Percentiles rank a stretch among this genome's conserved stretches.
These are phyloP conservation scores for Calocera cornea DNA, from an alignment of 768 basidiomycete species.

Conservation along the genomic window DNA sequence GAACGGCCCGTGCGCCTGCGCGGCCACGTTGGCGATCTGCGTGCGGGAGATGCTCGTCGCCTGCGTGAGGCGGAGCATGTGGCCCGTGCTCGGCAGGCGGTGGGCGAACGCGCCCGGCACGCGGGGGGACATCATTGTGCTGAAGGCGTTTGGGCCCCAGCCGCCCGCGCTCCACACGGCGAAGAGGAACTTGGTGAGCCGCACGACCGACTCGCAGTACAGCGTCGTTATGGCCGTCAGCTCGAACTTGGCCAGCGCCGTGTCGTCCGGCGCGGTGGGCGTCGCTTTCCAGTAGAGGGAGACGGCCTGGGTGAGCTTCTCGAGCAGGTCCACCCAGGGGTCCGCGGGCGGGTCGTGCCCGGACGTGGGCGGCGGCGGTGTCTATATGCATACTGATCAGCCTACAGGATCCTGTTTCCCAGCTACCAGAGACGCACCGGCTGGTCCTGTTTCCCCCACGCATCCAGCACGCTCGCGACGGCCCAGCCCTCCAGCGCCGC, in stretches of 20 bases:
- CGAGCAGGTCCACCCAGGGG: constrained; percentile 61
- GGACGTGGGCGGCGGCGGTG: constrained; percentile 17
- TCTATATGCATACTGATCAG: constrained; percentile 18
- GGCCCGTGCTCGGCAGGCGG: constrained; percentile 28
- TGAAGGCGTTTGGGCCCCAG: constrained; percentile 68
- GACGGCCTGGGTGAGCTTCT: constrained; percentile 54
- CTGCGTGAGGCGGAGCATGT: constrained; percentile 50
- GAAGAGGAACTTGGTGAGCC: constrained; percentile 61
- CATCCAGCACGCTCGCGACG: constrained; percentile 63
- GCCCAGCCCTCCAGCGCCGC: constrained; percentile 76
- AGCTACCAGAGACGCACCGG: constrained; percentile 23
- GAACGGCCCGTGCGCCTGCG: constrained; percentile 77
- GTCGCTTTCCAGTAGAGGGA: constrained; percentile 47
- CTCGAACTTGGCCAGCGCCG: constrained; percentile 32
- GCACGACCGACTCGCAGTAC: constrained; percentile 50
- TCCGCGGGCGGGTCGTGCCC: constrained; percentile 26
- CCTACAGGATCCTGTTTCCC: constrained; percentile 56
- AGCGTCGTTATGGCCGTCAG: constrained; percentile 53
- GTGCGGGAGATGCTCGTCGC: constrained; percentile 59
- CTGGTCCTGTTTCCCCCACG: constrained; percentile 39
- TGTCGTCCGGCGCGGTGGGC: constrained; percentile 25
- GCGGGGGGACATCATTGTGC: constrained; percentile 56
- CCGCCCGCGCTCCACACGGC: constrained; percentile 77
- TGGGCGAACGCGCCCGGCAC: constrained; percentile 37
- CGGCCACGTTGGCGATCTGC: constrained; percentile 48